Base-by-base conservation (phyloP, 164 flowering plant species). In the Dillenia suffruticosa region DNA sequence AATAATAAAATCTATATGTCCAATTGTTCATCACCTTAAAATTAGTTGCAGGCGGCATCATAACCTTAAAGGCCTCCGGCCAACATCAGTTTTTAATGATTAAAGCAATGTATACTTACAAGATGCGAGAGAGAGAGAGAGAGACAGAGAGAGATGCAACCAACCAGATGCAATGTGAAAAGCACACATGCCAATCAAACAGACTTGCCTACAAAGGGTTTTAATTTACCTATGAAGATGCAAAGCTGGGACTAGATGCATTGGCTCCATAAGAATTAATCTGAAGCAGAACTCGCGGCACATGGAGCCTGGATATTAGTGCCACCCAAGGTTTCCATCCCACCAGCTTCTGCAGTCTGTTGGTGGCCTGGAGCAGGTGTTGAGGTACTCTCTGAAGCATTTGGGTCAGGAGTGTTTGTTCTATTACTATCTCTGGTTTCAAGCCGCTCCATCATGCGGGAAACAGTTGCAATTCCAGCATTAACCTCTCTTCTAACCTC, bases 401-500 rank as follows among this genome's bases (percentile, higher is more conserved):
- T 50, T 32, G 71, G 54, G 17, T 12, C 56, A 48, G 65, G 46
- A 59, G 15, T 17, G 47, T 50, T 55, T 55, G 57, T 10, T 57
- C 50, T 58, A 45, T 32, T 49, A 51, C 44, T 46, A 55, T 70
- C 77, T 46, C 68, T 54, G 4, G 68, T 58, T 26, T 70, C 72
- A 40, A 62, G 64, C 8, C 57, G 65, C 14, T 70, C 74, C 71
- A 66, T 67, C 70, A 66, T 66, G n/a, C 63, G 68, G 12, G 77
- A 66, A 10, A 69, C 66, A 53, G 67, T 63, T 0, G 74, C 69
- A 53, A 70, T 63, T 13, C 69, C 74, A 19, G 68, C 62, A 57
- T 57, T 61, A 8, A 59, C 66, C 53, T 70, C 74, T 48, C 71
- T 63, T 51, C 61, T 54, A 57, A 75, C 84, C 62, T 82, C 85